Conservation (phyloP, 1,139 yeast species). For the Yamadazyma membranifaciens region DNA sequence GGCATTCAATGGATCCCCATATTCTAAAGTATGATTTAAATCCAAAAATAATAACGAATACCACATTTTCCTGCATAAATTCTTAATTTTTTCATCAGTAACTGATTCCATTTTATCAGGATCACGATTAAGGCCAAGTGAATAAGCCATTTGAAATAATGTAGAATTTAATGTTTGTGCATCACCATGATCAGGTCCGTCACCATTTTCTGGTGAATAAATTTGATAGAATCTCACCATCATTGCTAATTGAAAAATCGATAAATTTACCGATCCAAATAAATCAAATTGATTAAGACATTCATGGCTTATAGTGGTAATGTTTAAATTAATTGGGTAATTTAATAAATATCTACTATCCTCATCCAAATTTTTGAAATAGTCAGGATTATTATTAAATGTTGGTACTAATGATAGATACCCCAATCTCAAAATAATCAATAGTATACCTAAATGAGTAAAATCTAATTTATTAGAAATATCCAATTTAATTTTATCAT, state of each 20-base stretch:
- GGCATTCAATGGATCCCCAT: conserved; percentile 38
- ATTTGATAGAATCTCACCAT: conserved; percentile 37
- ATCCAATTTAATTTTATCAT: conserved; percentile 18
- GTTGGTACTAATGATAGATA: conserved; percentile 32
- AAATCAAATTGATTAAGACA: conserved; percentile 42
- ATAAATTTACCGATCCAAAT: conserved; percentile 38
- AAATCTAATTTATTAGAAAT: conserved; percentile 30
- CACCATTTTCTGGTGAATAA: conserved; percentile 51
- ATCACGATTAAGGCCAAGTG: conserved; percentile 47
- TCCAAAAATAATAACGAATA: conserved; percentile 29
- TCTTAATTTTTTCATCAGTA: conserved; percentile 22
- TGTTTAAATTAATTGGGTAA: conserved; percentile 27
- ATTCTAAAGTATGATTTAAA: conserved; percentile 32
- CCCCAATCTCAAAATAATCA: conserved; percentile 27
- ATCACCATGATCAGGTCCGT: conserved; percentile 49
- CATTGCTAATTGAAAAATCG: conserved; percentile 49
- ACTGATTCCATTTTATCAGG: conserved; percentile 27
- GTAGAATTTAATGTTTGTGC: conserved; percentile 38
- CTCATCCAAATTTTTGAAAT: conserved; percentile 15
- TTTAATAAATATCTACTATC: conserved; percentile 7
- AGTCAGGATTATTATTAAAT: conserved; percentile 10
- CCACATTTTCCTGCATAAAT: conserved; percentile 26
- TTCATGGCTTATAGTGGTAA: conserved; percentile 31
- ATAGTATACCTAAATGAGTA: conserved; percentile 29
- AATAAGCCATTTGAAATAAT: conserved; percentile 40